Evolutionary conservation across 2,329 filamentous ascomycete genomes (phyloP).

Genomic region (Diplodia scrobiculata): DNA sequence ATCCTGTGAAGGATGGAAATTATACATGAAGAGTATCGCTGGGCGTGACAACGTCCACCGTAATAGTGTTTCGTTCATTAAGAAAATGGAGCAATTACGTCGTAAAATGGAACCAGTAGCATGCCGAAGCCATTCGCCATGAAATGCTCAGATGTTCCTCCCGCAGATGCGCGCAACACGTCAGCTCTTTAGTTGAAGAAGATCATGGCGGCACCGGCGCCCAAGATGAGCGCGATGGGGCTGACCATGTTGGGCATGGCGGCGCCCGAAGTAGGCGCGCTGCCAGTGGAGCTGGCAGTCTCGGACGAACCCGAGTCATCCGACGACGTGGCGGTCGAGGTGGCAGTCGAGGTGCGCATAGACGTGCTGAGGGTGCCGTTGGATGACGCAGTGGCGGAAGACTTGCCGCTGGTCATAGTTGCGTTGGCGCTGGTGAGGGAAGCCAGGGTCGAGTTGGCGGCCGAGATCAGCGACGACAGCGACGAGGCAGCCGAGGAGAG

Average conservation of each 20-base stretch:
- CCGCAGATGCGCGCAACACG: not conserved
- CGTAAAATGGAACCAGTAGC: slow-evolving; percentile 17
- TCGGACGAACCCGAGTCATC: slow-evolving; percentile 33
- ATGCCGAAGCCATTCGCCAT: slow-evolving; percentile 23
- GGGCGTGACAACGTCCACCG: not conserved
- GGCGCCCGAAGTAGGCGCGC: slow-evolving; percentile 34
- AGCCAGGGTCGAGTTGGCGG: slow-evolving; percentile 32
- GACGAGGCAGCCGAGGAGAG: slow-evolving; percentile 36
- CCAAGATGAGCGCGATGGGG: slow-evolving; percentile 46
- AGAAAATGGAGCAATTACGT: slow-evolving; percentile 6
- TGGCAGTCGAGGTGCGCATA: slow-evolving; percentile 37
- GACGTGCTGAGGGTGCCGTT: slow-evolving; percentile 29
- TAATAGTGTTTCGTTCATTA: slow-evolving; percentile 3
- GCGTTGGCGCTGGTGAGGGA: slow-evolving; percentile 30
- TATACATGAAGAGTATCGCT: slow-evolving; percentile 5
- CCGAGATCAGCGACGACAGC: slow-evolving; percentile 38
- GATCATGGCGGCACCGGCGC: slow-evolving; percentile 47
- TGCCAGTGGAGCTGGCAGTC: slow-evolving; percentile 32
- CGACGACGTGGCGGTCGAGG: slow-evolving; percentile 33
- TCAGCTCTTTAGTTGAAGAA: slow-evolving; percentile 43
- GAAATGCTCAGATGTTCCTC: slow-evolving; percentile 18
- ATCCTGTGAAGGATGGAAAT: slow-evolving; percentile 1
- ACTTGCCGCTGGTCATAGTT: slow-evolving; percentile 30
- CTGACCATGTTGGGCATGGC: slow-evolving; percentile 39
- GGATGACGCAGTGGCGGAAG: slow-evolving; percentile 29